A percentile compares a stretch with the other conserved stretches of the same genome.
phyloP scores from a whole-genome alignment of 176 grass and related monocot species.

The Oryza officinalis region DNA sequence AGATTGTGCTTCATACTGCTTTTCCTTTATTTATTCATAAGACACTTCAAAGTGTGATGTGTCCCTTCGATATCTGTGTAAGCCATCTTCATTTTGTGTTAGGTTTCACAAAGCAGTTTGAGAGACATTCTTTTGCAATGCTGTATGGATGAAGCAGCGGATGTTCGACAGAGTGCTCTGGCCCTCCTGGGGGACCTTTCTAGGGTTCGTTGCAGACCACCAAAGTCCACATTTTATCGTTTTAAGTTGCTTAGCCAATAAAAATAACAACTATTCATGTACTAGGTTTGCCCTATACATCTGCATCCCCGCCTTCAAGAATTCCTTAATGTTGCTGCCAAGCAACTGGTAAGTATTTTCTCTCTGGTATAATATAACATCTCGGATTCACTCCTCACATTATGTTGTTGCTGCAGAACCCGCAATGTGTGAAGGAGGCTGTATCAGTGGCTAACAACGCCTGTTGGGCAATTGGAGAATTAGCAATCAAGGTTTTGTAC shows the following conservation, averaged over 20 bases:
- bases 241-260: background rate
- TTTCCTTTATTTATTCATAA: slow-evolving; percentile 5
- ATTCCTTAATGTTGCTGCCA: slow-evolving; percentile 87
- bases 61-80: slow-evolving; percentile 10
- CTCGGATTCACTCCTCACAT: slow-evolving; percentile 30
- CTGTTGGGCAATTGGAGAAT: slow-evolving; percentile 98
- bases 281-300: slow-evolving; percentile 91
- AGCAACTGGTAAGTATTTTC: slow-evolving; percentile 72
- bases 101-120: slow-evolving; percentile 89
- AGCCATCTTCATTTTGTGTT: slow-evolving; percentile 33
- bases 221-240: background rate
- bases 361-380: slow-evolving; percentile 6
- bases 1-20: background rate
- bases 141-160: slow-evolving; percentile 84
- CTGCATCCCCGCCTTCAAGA: slow-evolving; percentile 76
- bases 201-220: slow-evolving; percentile 62
- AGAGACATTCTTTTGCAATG: slow-evolving; percentile 91
- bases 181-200: slow-evolving; percentile 95
- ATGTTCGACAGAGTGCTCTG: slow-evolving; percentile 94
- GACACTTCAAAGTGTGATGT: slow-evolving; percentile 24
- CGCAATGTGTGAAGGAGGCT: slow-evolving; percentile 76
- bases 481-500: slow-evolving; percentile 78
- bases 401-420: slow-evolving; percentile 54
- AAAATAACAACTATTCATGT: slow-evolving; percentile 14
- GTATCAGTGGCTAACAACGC: slow-evolving; percentile 97